Evolutionary conservation across 1,139 yeast genomes (phyloP).

Genomic region (Scheffersomyces segobiensis): DNA sequence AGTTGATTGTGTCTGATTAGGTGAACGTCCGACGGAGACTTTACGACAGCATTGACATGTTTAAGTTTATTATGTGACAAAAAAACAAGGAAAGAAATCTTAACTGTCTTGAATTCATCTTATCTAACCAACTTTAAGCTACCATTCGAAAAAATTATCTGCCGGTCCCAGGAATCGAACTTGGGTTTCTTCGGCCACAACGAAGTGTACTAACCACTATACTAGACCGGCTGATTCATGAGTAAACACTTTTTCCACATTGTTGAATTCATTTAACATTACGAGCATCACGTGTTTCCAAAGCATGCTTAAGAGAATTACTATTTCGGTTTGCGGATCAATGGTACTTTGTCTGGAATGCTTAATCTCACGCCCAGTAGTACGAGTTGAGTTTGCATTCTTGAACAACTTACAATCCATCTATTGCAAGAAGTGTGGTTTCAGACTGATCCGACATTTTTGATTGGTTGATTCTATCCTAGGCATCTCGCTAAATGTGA

Average conservation of each 20-base stretch:
- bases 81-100: neutral
- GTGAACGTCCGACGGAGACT: neutral
- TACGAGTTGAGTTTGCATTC: no score
- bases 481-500: neutral
- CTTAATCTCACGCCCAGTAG: no score
- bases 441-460: neutral
- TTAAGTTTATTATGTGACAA: neutral
- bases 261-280: neutral
- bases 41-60: neutral
- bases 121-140: no score
- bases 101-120: neutral
- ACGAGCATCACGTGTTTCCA: neutral
- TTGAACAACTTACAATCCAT: no score
- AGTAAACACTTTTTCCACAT: neutral
- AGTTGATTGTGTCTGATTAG: neutral
- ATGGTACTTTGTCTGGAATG: no score
- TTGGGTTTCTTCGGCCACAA: conserved; percentile 49
- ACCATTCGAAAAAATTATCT: conserved; percentile 15
- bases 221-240: conserved; percentile 35
- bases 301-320: no score
- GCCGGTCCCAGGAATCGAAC: conserved; percentile 51
- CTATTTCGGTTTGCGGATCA: no score
- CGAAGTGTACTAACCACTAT: conserved; percentile 48
- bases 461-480: neutral
- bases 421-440: neutral